These are phyloP conservation scores for Zygoascus tannicola DNA, from an alignment of 805 yeast species.

Conservation along the genomic window DNA sequence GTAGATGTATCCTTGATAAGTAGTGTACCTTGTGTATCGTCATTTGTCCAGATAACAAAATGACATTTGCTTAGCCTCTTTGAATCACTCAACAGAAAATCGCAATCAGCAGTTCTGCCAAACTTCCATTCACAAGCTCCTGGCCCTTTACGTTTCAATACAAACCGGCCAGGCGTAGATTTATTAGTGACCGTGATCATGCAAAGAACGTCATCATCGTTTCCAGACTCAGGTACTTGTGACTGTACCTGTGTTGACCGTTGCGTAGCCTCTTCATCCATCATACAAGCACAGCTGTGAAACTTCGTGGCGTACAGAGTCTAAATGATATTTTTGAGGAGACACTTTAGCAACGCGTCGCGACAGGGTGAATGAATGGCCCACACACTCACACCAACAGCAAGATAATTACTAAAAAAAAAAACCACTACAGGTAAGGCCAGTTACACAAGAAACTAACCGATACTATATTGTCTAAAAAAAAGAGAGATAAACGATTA, in stretches of 20 bases:
- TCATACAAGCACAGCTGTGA: too few relatives aligned
- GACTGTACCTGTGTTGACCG: constrained; percentile 8
- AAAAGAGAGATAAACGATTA: too few relatives aligned
- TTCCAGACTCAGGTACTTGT: not conserved
- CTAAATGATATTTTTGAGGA: not conserved
- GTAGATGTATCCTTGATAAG: constrained; percentile 55
- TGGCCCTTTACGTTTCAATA: constrained; percentile 3
- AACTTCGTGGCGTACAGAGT: too few relatives aligned
- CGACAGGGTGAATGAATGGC: not conserved
- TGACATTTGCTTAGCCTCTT: constrained; percentile 69
- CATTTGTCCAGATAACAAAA: constrained; percentile 47
- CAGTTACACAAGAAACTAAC: too few relatives aligned
- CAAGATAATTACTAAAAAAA: not conserved
- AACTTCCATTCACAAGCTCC: constrained; percentile 43
- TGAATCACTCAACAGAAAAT: constrained; percentile 50
- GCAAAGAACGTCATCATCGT: constrained; percentile 13
- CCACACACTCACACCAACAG: not conserved
- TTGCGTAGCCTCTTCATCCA: constrained; percentile 12
- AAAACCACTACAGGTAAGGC: too few relatives aligned
- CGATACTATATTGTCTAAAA: too few relatives aligned
- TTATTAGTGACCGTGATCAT: constrained; percentile 11
- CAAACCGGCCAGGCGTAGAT: constrained; percentile 1
- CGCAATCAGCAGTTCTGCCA: constrained; percentile 66
- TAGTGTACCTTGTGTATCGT: constrained; percentile 12
- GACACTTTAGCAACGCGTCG: not conserved